Percentiles rank a stretch among this genome's conserved stretches.
Evolutionary conservation across 805 yeast species (phyloP).

Genomic region (Kockiozyma suomiensis): DNA sequence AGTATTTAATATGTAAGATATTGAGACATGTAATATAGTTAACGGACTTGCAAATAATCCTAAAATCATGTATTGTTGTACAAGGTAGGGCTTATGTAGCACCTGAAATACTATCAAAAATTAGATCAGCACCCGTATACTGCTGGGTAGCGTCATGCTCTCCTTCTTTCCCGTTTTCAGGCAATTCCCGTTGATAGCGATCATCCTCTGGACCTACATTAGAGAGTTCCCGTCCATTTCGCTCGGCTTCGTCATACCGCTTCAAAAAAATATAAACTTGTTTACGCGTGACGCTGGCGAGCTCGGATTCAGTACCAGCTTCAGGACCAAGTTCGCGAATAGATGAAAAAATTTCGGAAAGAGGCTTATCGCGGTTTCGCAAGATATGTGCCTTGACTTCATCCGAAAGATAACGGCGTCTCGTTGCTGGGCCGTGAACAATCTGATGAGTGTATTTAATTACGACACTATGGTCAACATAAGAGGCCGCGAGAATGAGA

Average conservation of each 20-base stretch:
- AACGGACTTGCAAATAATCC: background rate
- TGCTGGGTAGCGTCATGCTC: background rate
- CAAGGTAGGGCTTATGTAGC: background rate
- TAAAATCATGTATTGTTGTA: background rate
- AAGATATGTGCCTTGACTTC: conserved; percentile 21
- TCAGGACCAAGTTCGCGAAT: conserved; percentile 16
- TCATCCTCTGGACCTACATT: background rate
- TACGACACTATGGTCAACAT: conserved; percentile 17
- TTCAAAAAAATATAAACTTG: conserved; percentile 28
- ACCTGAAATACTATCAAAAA: conserved; percentile 6
- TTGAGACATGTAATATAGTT: background rate
- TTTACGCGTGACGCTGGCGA: conserved; percentile 19
- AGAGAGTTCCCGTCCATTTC: background rate
- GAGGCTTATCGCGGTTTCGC: conserved; percentile 15
- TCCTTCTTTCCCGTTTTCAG: background rate
- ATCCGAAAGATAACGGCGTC: conserved; percentile 29
- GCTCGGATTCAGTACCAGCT: conserved; percentile 5
- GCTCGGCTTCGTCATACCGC: conserved; percentile 7
- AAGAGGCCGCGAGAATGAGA: conserved; percentile 26
- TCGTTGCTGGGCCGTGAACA: conserved; percentile 28
- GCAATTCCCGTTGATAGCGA: background rate
- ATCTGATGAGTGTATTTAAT: conserved; percentile 27
- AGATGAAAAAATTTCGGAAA: conserved; percentile 20
- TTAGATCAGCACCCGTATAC: background rate
- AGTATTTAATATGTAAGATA: background rate